Percentiles rank a stretch among this genome's conserved stretches.
These are phyloP conservation scores for Melampsora medusae DNA, from an alignment of 1,284 basidiomycete genomes.

Conservation along the genomic window DNA sequence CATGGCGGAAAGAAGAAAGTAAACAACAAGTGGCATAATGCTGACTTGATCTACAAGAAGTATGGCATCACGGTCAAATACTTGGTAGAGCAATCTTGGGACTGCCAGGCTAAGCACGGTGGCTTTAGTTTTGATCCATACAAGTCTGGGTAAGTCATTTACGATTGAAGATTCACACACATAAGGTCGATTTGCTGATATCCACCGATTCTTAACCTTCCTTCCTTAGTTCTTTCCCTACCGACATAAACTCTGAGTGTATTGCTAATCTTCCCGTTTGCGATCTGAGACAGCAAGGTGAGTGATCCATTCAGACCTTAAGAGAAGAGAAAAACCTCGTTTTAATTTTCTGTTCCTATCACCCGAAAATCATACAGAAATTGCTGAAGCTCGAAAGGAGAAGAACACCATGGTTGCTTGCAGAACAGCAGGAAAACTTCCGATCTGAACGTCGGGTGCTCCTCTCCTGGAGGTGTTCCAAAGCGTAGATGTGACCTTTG, in stretches of 20 bases:
- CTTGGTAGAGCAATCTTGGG: constrained; percentile 22
- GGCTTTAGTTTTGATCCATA: constrained; percentile 25
- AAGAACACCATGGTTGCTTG: constrained; percentile 22
- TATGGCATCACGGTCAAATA: constrained; percentile 36
- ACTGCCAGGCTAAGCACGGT: constrained; percentile 25
- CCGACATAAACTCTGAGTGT: constrained; percentile 19
- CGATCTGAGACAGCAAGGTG: constrained; percentile 39
- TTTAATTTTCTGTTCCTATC: background rate
- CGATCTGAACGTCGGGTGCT: constrained; percentile 11
- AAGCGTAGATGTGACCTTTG: too few species aligned
- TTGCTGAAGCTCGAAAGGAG: constrained; percentile 28
- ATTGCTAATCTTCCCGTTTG: constrained; percentile 32
- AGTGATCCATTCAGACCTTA: background rate
- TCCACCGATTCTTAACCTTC: background rate
- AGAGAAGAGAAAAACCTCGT: background rate
- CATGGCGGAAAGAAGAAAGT: constrained; percentile 22
- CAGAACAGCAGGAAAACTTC: constrained; percentile 19
- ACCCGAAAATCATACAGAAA: background rate
- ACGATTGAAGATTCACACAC: background rate
- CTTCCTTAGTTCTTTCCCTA: constrained; percentile 19
- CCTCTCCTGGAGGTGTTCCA: too few species aligned
- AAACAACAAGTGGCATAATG: constrained; percentile 22
- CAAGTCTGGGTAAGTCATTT: constrained; percentile 25
- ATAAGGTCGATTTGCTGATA: background rate
- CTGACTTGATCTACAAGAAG: constrained; percentile 22